These are phyloP conservation scores for Penicillium sp. DNA, from an alignment of 2,329 filamentous ascomycete species.

Conservation along the genomic window DNA sequence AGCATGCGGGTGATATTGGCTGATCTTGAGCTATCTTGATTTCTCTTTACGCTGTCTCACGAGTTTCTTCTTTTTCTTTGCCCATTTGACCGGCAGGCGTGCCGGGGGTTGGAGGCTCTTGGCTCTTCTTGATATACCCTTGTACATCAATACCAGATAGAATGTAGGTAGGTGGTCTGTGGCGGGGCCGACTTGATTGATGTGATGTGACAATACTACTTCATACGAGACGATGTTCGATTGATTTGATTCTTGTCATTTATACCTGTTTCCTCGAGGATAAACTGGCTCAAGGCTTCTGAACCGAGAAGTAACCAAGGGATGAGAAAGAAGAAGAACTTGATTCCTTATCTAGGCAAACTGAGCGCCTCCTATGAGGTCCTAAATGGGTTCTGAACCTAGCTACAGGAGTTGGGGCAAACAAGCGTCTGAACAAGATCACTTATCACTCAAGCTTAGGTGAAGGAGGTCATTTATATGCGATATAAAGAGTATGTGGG, in stretches of 20 bases:
- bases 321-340: too few relatives aligned
- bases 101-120: constrained; percentile 18
- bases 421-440: too few relatives aligned
- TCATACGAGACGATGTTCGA: constrained; percentile 6
- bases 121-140: constrained; percentile 26
- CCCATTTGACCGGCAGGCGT: constrained; percentile 11
- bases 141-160: constrained; percentile 31
- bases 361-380: too few relatives aligned
- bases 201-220: constrained; percentile 10
- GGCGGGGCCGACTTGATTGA: constrained; percentile 1
- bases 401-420: too few relatives aligned
- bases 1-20: constrained; percentile 16
- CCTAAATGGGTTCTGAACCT: too few relatives aligned
- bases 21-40: constrained; percentile 8
- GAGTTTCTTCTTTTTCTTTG: constrained; percentile 17
- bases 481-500: too few relatives aligned
- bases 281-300: too few relatives aligned
- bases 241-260: background rate
- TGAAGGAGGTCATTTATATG: background rate
- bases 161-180: constrained; percentile 20
- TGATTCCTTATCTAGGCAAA: too few relatives aligned
- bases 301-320: too few relatives aligned
- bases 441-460: background rate
- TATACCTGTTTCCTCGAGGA: background rate
- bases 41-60: constrained; percentile 22